These are phyloP conservation scores for Populus tremula DNA, from an alignment of 345 rosid genomes.

Conservation along the genomic window DNA sequence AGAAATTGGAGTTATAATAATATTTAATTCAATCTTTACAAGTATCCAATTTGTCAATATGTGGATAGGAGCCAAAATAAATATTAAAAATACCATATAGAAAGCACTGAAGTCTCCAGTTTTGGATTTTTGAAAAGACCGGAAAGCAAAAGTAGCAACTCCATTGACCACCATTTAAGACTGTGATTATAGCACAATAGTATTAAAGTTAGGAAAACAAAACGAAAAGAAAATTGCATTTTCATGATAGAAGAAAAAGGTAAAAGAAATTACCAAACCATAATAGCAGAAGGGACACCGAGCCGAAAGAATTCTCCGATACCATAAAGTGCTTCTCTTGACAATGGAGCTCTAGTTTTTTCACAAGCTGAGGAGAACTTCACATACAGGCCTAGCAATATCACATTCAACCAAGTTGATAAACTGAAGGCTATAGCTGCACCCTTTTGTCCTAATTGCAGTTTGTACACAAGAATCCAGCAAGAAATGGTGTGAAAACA, in stretches of 20 bases:
- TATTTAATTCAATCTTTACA: background rate
- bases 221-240: background rate
- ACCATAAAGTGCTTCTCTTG: slow-evolving; percentile 5
- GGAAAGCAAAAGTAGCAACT: slow-evolving; percentile 46
- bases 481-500: slow-evolving; percentile 2
- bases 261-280: slow-evolving; percentile 18
- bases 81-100: slow-evolving; percentile 44
- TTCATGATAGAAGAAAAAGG: background rate
- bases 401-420: slow-evolving; percentile 21
- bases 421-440: slow-evolving; percentile 17
- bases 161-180: slow-evolving; percentile 70
- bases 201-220: background rate
- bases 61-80: no score
- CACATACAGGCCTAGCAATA: background rate
- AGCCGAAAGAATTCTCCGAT: slow-evolving; percentile 11
- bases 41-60: background rate
- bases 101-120: slow-evolving; percentile 63
- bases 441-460: slow-evolving; percentile 13
- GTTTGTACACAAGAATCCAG: slow-evolving; percentile 4
- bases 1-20: background rate
- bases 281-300: slow-evolving; percentile 21
- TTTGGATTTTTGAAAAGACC: slow-evolving; percentile 58
- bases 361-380: slow-evolving; percentile 10
- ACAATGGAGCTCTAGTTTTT: slow-evolving; percentile 14
- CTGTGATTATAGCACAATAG: slow-evolving; percentile 16